Evolutionary conservation across 2,329 filamentous ascomycete species (phyloP).

Genomic region (Pyricularia grisea): DNA sequence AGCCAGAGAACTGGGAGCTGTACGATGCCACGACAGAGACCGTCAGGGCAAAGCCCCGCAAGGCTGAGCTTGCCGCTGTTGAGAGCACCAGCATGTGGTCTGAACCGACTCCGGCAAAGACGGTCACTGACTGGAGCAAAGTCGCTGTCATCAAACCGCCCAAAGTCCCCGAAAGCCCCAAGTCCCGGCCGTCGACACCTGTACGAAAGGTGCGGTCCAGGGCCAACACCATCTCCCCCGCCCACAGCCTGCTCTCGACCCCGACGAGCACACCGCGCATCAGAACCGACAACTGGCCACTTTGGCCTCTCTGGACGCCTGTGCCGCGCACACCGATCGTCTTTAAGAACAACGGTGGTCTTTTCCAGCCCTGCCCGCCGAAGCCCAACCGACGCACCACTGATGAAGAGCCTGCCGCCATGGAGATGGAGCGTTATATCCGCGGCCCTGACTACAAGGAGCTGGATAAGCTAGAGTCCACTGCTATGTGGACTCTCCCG

Average conservation of each 20-base stretch:
- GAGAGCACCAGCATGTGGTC: slow-evolving; percentile 10
- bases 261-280: not conserved
- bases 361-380: slow-evolving; percentile 1
- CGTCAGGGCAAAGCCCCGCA: slow-evolving; percentile 16
- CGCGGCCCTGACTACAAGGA: slow-evolving; percentile 15
- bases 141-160: not conserved
- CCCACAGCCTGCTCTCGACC: not conserved
- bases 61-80: slow-evolving; percentile 13
- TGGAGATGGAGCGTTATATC: slow-evolving; percentile 18
- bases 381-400: slow-evolving; percentile 10
- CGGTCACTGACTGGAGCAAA: not conserved
- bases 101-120: not conserved
- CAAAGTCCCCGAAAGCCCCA: not conserved
- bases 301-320: not conserved
- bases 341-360: not conserved
- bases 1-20: slow-evolving; percentile 24
- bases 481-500: slow-evolving; percentile 15
- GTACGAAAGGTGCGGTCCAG: not conserved
- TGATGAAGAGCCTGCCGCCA: slow-evolving; percentile 15
- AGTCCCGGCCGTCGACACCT: not conserved
- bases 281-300: not conserved
- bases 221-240: not conserved
- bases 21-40: slow-evolving; percentile 17
- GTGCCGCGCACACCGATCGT: not conserved
- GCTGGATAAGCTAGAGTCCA: slow-evolving; percentile 16